Evolutionary conservation across 2,329 filamentous ascomycete genomes (phyloP), one percentile per base, ranked within the genome.

Genomic region (Cercospora brassicicola): DNA sequence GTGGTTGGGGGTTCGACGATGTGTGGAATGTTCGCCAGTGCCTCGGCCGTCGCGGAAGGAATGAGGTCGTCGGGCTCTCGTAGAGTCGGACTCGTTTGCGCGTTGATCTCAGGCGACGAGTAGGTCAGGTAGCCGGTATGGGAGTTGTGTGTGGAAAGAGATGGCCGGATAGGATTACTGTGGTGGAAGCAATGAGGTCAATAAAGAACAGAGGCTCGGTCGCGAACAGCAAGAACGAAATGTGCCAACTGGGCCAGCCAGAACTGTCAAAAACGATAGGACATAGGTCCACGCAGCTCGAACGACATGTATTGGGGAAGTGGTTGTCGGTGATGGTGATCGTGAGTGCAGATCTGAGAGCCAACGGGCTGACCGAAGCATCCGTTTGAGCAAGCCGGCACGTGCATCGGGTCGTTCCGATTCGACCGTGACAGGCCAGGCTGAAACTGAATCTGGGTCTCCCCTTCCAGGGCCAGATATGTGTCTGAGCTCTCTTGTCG

Each of bases 101-200:
- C 71, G 67, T 75, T 75, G 59, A 79, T 72, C 59, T 84, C 78
- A 56, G 83, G 83, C 51, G 83, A 84, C 18, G 83, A 84, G 30
- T 84, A 77, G 8, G 83, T 84, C 64, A 85, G 73, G 71, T 82
- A 82, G 65, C 82, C 83, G 56, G 79, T 73, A 74, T 85, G 83
- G n/a, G 82, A 84, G 42, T 81, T 78, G 70, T 82, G 83, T 64
- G 82, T 79, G 68, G 82, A 80, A 15, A 76, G 69, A n/a, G 74
- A 67, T 18, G 72, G 79, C 55, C 74, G 59, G 53, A 72, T 62
- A 4, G 73, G 71, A 30, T 73, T 72, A 48, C 73, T 76, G 69
- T 56, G 48, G 13, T 31, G 62, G 31, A 42, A 45, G 55, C 55
- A 55, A 28, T 59, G 51, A 36, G 51, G 62, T 64, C 36, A 64